Evolutionary conservation across 139 green algal genomes (phyloP), one percentile per base, ranked within the genome.

Genomic region (Closterium sp.): DNA sequence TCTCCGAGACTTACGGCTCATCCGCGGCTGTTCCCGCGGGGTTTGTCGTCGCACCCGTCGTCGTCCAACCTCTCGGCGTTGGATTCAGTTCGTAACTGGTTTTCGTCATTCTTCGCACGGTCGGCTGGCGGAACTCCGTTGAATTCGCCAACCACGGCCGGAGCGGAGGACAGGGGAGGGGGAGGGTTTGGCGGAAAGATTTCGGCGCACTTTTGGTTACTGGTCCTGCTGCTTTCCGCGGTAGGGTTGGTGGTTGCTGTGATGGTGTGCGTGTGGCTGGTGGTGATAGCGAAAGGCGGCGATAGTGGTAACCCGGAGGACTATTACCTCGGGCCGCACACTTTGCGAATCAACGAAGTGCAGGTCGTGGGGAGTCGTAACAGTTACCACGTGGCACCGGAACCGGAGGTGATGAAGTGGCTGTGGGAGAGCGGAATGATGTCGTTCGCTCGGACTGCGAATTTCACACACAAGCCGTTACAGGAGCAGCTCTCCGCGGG

Each of bases 391-490:
- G 55, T 76, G 55, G 55, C 55, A 19, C 55, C 55, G 16, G 55
- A 76, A 28, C 55, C 55, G 55, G 55, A 76, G 55, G 55, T 76
- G 55, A 28, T 76, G 23, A 25, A 19, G 55, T 76, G 55, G 55
- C 55, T 76, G 55, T 19, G 16, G 55, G 12, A 76, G 16, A 76
- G 25, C 55, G 55, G 55, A 76, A 76, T 76, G 55, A 76, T 76
- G 55, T 76, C 55, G 12, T 89, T 35, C 30, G n/a, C 66, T 89
- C 86, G 30, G n/a, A 31, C n/a, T 0, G 7, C 66, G 35, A 32
- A 84, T 89, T 89, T 89, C 32, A 84, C 66, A 31, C 31, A 84
- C 32, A 32, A 84, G 66, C n/a, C 86, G 32, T 43, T 89, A 33
- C 55, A 84, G 86, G 55, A 84, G n/a, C 32, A 89, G 66, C 30